phyloP scores from a whole-genome alignment of 495 filamentous ascomycete species.

The Xylaria acuta region DNA sequence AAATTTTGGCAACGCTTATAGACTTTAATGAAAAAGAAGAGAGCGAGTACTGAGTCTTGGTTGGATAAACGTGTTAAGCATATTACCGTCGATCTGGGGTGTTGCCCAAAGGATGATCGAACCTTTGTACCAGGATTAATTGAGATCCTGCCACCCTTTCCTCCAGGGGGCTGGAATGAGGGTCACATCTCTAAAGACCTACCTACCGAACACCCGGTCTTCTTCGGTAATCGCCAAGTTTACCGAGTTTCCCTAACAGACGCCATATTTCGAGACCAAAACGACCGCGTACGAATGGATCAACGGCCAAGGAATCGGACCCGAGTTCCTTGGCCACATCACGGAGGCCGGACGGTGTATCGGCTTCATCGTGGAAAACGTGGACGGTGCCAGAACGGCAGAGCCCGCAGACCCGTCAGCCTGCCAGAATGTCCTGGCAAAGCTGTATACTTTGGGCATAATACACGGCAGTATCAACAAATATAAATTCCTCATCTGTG shows the following conservation, averaged over 20 bases:
- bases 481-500: slow-evolving; percentile 51
- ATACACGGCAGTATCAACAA: slow-evolving; percentile 54
- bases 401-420: slow-evolving; percentile 39
- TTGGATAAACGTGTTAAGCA: slow-evolving; percentile 29
- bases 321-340: slow-evolving; percentile 53
- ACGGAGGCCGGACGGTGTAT: slow-evolving; percentile 53
- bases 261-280: slow-evolving; percentile 48
- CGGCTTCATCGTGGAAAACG: slow-evolving; percentile 52
- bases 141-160: slow-evolving; percentile 32
- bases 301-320: slow-evolving; percentile 43
- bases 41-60: neutral
- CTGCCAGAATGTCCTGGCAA: slow-evolving; percentile 40
- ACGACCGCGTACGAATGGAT: slow-evolving; percentile 53
- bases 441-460: slow-evolving; percentile 48
- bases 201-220: slow-evolving; percentile 29
- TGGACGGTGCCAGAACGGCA: slow-evolving; percentile 41
- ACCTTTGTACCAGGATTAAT: slow-evolving; percentile 33
- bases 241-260: slow-evolving; percentile 49
- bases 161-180: slow-evolving; percentile 37
- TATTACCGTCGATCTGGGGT: slow-evolving; percentile 27
- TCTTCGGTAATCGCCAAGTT: slow-evolving; percentile 46
- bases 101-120: slow-evolving; percentile 24
- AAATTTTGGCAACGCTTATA: neutral
- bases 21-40: neutral
- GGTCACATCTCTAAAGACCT: slow-evolving; percentile 31